Evolutionary conservation across 2,329 filamentous ascomycete genomes (phyloP), one percentile per base, ranked within the genome.

Genomic region (Emmonsiellopsis sp.): DNA sequence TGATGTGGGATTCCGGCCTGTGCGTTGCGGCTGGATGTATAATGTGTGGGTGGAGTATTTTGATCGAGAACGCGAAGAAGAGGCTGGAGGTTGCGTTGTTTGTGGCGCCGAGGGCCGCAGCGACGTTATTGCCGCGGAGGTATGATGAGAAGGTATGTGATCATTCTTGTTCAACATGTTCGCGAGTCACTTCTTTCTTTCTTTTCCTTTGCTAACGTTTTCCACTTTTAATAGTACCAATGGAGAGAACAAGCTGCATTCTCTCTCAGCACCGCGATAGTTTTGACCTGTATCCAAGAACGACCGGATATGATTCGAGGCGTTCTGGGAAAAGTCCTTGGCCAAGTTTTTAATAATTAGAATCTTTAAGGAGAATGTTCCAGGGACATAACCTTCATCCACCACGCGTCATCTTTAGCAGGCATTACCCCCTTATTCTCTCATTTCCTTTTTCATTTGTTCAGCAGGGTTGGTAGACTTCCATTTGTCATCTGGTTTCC

Each of bases 1-100:
- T 76, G 64, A 78, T 77, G 75, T 80, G 77, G 77, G 78, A 81
- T 62, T 72, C 73, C 36, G 74, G 74, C 11, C 64, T 89, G 8
- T 91, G 87, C 61, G 81, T 94, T 8, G 81, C 81, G 6, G 71
- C 78, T 0, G 88, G 88, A 6, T 92, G 88, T 67, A 68, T 82
- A 52, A 72, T 89, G 42, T 94, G 88, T 64, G 89, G 89, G 2
- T 89, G 86, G 84, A 91, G 87, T 69, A 83, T 93, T 45, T 73
- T 94, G 45, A 70, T 89, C 37, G 89, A 94, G 75, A 80, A 67
- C 63, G 61, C 77, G 5, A 74, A 75, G 45, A 79, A 86, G 57
- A 76, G 85, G 53, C 84, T 86, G 62, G 88, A 94, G 63, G 79
- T 94, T 64, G 81, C 85, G 7, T 76, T 93, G 40, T 94, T 94